phyloP scores from a whole-genome alignment of 2,329 filamentous ascomycete species.

The Aspergillus udagawae region DNA sequence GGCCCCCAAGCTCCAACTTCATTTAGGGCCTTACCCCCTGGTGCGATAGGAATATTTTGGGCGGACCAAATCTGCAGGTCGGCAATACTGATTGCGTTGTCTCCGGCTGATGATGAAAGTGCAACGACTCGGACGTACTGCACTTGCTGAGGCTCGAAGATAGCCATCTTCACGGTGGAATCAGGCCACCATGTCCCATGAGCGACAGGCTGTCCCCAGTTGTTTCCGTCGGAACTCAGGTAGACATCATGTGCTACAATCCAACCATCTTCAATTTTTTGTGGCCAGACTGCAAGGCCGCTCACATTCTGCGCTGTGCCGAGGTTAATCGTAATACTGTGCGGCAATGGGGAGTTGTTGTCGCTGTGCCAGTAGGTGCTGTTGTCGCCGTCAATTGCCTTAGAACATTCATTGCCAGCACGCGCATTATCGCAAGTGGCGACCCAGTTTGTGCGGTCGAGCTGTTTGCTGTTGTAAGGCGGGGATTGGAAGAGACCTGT shows the following conservation, averaged over 20 bases:
- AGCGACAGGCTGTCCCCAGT: constrained; percentile 10
- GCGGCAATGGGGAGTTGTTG: too few species aligned
- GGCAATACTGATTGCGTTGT: not conserved
- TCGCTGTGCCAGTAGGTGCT: too few species aligned
- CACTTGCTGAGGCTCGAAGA: constrained; percentile 9
- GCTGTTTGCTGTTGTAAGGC: constrained; percentile 9
- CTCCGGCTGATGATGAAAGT: not conserved
- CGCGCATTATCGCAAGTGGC: constrained; percentile 8
- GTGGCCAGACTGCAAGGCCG: too few species aligned
- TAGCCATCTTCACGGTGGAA: constrained; percentile 10
- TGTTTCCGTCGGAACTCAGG: too few species aligned
- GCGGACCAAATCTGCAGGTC: too few species aligned
- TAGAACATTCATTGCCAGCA: not conserved
- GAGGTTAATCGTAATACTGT: too few species aligned
- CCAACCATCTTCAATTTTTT: too few species aligned
- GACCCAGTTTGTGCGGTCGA: constrained; percentile 11
- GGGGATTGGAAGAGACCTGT: constrained; percentile 19
- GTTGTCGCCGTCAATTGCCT: too few species aligned
- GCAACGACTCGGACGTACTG: constrained; percentile 10
- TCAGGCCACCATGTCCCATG: constrained; percentile 13
- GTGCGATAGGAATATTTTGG: too few species aligned
- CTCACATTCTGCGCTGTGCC: too few species aligned
- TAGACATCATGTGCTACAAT: too few species aligned
- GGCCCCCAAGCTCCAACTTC: constrained; percentile 16
- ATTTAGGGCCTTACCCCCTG: not conserved